Base-by-base conservation (phyloP, 352 stramenopile species). In the Phytophthora pluvialis region DNA sequence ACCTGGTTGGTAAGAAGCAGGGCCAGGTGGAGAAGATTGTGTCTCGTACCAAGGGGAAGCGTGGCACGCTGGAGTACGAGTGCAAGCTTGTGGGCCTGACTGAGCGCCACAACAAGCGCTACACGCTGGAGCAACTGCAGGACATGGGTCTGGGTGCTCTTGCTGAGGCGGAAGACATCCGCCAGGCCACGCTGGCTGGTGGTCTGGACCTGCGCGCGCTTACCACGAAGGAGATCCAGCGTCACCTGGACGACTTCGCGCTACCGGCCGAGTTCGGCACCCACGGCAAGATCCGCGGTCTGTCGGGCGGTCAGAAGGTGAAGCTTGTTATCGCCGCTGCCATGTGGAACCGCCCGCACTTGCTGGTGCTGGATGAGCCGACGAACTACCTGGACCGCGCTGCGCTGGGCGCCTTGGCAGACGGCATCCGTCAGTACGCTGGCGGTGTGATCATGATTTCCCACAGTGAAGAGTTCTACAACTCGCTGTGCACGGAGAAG, bases 1-100 rank as follows among this genome's bases (percentile, higher is more conserved):
- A 75, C 25, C 77, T 98, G 38, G 88, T 90, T n/a, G 95, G 97
- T 58, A 93, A 96, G 68, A 89, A 92, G 54, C 88, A 81, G 50
- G 91, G 88, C 39, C 95, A 98, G 70, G 86, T 98, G n/a, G 89
- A 92, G 52, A 98, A 98, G 81, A 90, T 98, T n/a, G 97, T 98
- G 72, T 97, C 78, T 28, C 78, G 83, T 60, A 86, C 77, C 51
- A 88, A 89, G 73, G 77, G 77, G 43, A 91, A 90, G 73, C 79
- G 78, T 33, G 79, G 79, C 46, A 86, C 70, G 43, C 72, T 91
- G 12, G 83, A 97, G 76, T 96, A 98, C 79, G 92, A 98, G 49
- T 75, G 76, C 58, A 96, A 97, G 69, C 78, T 98, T 44, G 86
- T 97, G 52, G 88, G 89, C 25, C 75, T 89, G 73, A 69, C 60